Percentiles rank a stretch among this genome's conserved stretches.
phyloP scores from a whole-genome alignment of 2,329 filamentous ascomycete species.

The Pseudogymnoascus sp. region DNA sequence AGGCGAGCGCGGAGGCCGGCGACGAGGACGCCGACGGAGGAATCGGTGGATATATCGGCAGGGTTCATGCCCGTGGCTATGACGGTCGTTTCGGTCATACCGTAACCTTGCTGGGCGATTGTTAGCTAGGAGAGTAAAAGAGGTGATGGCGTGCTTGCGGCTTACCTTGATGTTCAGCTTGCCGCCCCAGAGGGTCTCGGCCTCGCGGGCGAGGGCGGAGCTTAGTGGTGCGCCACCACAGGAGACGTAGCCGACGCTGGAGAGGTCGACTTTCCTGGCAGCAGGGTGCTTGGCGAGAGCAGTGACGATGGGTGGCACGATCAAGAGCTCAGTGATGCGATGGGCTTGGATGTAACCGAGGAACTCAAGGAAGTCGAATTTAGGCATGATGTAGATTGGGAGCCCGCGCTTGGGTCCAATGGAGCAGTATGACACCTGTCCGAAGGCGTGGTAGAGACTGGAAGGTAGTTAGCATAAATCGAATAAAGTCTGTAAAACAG shows the following conservation, averaged over 20 bases:
- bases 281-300: constrained; percentile 64
- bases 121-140: not conserved
- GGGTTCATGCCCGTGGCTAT: constrained; percentile 60
- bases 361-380: constrained; percentile 69
- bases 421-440: constrained; percentile 64
- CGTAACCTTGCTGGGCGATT: constrained; percentile 61
- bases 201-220: constrained; percentile 49
- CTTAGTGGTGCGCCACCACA: constrained; percentile 65
- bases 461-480: constrained; percentile 60
- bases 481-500: constrained; percentile 9
- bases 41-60: constrained; percentile 34
- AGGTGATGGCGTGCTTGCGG: not conserved
- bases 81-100: constrained; percentile 80
- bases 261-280: constrained; percentile 59
- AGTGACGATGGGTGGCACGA: constrained; percentile 71
- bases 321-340: constrained; percentile 57
- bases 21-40: constrained; percentile 58
- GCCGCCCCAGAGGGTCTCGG: constrained; percentile 48
- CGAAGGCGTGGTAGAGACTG: constrained; percentile 66
- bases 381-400: constrained; percentile 70
- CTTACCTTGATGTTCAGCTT: constrained; percentile 41
- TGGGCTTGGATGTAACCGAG: constrained; percentile 60
- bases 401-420: constrained; percentile 48
- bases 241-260: constrained; percentile 51
- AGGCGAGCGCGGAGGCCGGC: constrained; percentile 65